Base-by-base conservation (phyloP, 495 filamentous ascomycete species). In the Annulohypoxylon maeteangense region DNA sequence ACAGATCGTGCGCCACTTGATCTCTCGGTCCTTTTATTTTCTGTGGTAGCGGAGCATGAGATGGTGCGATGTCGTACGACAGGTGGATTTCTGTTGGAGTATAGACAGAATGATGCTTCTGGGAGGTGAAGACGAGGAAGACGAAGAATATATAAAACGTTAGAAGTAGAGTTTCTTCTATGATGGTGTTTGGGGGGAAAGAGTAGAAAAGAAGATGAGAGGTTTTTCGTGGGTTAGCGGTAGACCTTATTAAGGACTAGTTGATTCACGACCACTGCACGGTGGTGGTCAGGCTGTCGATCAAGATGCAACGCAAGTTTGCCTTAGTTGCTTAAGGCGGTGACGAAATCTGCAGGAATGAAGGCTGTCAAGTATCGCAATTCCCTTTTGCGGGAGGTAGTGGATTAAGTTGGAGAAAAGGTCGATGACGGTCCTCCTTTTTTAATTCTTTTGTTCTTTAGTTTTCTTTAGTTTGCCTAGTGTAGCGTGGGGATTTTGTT, bases 11-110 rank as follows among this genome's bases (percentile, higher is more conserved):
- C 34, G 51, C 18, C 20, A 16, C 32, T 54, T 62, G 38, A 64
- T 65, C 61, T 54, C 16, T 23, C 40, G 59, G 8, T 45, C 54
- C 23, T 23, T 44, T 62, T 48, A 44, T 44, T 55, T 34, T 50
- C 34, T 66, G 42, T 64, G 44, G 53, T 59, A 61, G 54, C 20
- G 18, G 54, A 56, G 53, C 48, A 61, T 65, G 54, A 65, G 60
- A 73, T 73, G 60, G 65, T 69, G 66, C 48, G 65, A 69, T 70
- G 67, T 70, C 62, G 67, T 74, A 70, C 67, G 62, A 65, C 71
- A 63, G 56, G 48, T 62, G 22, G 25, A 57, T 54, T 50, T 20
- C 8, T 45, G 12, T 14, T 38, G 22, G 23, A 12, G 59, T 48
- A 50, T n/a, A 51, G 45, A 55, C 16, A 40, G 36, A 56, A 31